These are phyloP conservation scores for Penicillium paxilli DNA, from an alignment of 495 filamentous ascomycete genomes.

Conservation along the genomic window DNA sequence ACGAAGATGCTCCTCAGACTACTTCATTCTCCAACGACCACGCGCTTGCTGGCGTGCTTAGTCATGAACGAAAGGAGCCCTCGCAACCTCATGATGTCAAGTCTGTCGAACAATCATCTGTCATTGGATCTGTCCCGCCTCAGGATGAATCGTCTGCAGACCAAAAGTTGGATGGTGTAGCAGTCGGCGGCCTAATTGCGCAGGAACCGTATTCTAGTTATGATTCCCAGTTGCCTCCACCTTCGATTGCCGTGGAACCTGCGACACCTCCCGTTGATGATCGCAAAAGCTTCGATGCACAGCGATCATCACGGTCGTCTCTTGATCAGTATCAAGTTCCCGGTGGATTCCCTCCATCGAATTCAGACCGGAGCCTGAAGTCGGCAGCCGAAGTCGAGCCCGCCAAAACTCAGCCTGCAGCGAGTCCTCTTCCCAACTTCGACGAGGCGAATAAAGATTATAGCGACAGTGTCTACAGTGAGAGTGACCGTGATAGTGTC, in stretches of 20 bases:
- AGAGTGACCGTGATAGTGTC: conserved; percentile 59
- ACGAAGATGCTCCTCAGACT: conserved; percentile 19
- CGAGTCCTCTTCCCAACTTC: conserved; percentile 12
- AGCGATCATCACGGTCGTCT: conserved; percentile 26
- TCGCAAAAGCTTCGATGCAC: conserved; percentile 7
- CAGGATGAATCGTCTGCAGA: neutral
- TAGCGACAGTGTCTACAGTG: conserved; percentile 17
- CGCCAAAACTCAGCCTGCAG: conserved; percentile 5
- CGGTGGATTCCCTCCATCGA: conserved; percentile 35
- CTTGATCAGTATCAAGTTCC: conserved; percentile 41
- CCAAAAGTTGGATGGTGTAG: neutral
- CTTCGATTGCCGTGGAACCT: conserved; percentile 44
- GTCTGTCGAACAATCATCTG: conserved; percentile 15
- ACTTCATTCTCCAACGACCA: conserved; percentile 62
- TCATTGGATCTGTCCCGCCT: conserved; percentile 1
- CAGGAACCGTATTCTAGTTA: conserved; percentile 1
- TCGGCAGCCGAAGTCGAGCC: conserved; percentile 7
- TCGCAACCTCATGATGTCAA: conserved; percentile 4
- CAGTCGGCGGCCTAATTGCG: neutral
- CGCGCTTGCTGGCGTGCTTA: conserved; percentile 59
- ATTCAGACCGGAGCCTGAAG: conserved; percentile 23
- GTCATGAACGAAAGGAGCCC: conserved; percentile 18
- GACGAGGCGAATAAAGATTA: conserved; percentile 23
- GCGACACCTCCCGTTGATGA: conserved; percentile 23
- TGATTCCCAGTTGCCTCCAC: conserved; percentile 25